Evolutionary conservation across 345 rosid species (phyloP), one percentile per base, ranked within the genome.

Genomic region (Conringia planisiliqua): DNA sequence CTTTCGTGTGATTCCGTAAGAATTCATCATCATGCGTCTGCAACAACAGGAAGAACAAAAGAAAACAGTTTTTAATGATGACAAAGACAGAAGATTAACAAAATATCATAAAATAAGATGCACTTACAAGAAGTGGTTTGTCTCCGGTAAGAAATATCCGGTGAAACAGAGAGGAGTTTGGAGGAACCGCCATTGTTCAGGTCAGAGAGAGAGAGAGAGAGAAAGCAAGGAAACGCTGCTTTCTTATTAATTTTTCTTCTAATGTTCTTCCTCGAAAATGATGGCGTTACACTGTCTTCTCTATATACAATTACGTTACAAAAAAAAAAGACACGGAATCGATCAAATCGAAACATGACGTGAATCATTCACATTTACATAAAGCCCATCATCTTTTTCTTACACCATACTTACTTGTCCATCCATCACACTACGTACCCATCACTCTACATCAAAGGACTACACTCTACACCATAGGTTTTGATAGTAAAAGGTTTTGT

Each of bases 171-270:
- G 51, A 52, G 5, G 24, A 16, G 3, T 2, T 7, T 44, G 50
- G 51, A 52, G 70, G 59, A 69, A 69, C 24, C 10, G 13, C 48
- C 75, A 76, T 76, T 76, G 70, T 76, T 62, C 17, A 43, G 13
- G 9, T 24, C 51, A 46, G 32, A 38, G 29, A 72, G 75, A 39
- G 32, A 38, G 29, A 72, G 75, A 39, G 17, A 20, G 35, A 44
- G 48, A 47, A 26, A 36, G 36, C 7, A 8, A 48, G 2, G 9
- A 33, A 38, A 26, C 55, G 60, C 59, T 32, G 46, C 32, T 70
- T 70, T 59, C 7, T 4, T 17, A 10, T 35, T 18, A 17, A 9
- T 18, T 6, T 39, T 22, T 6, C 16, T 5, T 36, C 6, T 20
- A 11, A 11, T 32, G 24, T 16, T 58, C 27, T 46, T 11, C 59